These are phyloP conservation scores for Pyricularia sp. DNA, from an alignment of 2,329 filamentous ascomycete genomes.

Conservation along the genomic window DNA sequence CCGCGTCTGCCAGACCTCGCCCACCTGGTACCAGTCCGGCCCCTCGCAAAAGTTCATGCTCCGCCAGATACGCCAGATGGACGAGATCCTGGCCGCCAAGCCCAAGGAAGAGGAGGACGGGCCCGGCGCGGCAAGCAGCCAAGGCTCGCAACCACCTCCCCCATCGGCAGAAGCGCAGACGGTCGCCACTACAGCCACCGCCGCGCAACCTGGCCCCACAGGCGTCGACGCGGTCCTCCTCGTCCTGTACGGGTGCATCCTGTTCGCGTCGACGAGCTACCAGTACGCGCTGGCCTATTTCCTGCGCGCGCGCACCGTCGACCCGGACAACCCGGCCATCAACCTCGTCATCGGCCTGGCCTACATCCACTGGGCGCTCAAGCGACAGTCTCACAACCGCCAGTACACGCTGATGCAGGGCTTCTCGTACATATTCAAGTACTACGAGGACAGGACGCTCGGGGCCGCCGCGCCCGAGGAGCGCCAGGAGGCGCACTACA, in stretches of 20 bases:
- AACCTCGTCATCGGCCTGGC: constrained; percentile 73
- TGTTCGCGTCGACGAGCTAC: constrained; percentile 77
- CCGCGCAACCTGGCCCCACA: constrained; percentile 10
- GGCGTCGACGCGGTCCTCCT: constrained; percentile 69
- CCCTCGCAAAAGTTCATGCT: constrained; percentile 86
- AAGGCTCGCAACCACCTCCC: background rate
- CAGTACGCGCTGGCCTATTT: constrained; percentile 81
- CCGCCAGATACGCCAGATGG: constrained; percentile 83
- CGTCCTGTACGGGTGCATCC: constrained; percentile 82
- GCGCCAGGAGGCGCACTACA: constrained; percentile 72
- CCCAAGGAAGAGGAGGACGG: background rate
- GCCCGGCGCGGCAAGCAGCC: background rate
- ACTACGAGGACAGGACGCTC: constrained; percentile 50
- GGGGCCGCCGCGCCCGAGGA: constrained; percentile 21
- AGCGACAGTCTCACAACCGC: constrained; percentile 81
- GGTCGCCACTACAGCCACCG: constrained; percentile 10
- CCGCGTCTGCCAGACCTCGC: constrained; percentile 62
- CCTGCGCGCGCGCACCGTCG: constrained; percentile 64
- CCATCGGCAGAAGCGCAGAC: background rate
- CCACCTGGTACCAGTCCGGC: constrained; percentile 69
- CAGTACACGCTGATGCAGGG: constrained; percentile 84
- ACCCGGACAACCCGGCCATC: constrained; percentile 67
- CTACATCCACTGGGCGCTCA: constrained; percentile 83
- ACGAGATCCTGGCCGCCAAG: constrained; percentile 44
- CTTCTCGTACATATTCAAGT: constrained; percentile 67